Evolutionary conservation across 2,329 filamentous ascomycete species (phyloP).

Genomic region (Hymenoscyphus scutula): DNA sequence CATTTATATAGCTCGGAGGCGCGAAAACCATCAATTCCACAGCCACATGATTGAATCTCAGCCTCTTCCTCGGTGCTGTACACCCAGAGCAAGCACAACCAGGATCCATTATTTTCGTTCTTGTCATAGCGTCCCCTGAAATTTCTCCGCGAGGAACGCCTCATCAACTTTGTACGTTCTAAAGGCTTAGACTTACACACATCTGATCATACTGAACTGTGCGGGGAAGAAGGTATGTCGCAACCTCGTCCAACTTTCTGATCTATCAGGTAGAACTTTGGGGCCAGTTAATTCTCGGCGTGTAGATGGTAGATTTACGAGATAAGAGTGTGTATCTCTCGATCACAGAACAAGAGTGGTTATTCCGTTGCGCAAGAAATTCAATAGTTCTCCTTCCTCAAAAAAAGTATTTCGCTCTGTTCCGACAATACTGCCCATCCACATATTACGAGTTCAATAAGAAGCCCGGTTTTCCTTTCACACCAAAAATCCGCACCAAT

Average conservation of each 20-base stretch:
- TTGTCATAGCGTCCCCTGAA: background rate
- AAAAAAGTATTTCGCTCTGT: background rate
- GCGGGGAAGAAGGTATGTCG: background rate
- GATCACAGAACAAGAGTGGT: slow-evolving; percentile 3
- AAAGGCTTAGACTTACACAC: background rate
- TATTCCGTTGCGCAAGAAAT: background rate
- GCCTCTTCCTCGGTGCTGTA: background rate
- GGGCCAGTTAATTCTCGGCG: background rate
- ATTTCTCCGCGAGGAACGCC: background rate
- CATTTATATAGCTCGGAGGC: background rate
- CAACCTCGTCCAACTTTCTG: background rate
- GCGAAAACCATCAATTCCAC: background rate
- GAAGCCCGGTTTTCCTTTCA: background rate
- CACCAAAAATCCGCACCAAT: background rate
- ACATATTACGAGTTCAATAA: background rate
- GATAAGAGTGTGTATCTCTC: background rate
- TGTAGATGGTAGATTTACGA: background rate
- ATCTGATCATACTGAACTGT: background rate
- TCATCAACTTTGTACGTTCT: background rate
- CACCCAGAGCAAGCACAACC: background rate
- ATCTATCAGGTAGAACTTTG: background rate
- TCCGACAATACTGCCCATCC: background rate
- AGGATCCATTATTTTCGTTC: background rate
- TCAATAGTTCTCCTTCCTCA: background rate
- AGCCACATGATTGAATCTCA: background rate